phyloP scores from a whole-genome alignment of 176 grass and related monocot species.

The Phoenix dactylifera region DNA sequence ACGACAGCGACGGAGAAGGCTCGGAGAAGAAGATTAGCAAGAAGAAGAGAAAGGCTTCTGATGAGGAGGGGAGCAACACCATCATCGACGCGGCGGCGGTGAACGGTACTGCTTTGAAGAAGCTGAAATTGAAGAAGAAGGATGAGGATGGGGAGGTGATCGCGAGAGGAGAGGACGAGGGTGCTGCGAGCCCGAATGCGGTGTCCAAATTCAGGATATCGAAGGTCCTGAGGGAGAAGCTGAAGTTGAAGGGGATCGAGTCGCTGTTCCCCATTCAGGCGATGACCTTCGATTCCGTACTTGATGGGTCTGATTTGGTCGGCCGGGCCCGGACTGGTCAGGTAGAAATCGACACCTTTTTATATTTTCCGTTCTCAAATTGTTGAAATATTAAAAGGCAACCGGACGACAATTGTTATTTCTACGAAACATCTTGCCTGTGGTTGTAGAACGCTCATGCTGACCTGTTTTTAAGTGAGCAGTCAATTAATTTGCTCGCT shows the following conservation, averaged over 20 bases:
- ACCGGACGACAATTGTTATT: too few species aligned
- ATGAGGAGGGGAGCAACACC: conserved; percentile 37
- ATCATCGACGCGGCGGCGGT: conserved; percentile 19
- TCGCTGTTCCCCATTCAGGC: conserved; percentile 90
- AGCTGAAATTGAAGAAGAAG: neutral
- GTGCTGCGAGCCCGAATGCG: conserved; percentile 49
- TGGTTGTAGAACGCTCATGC: too few species aligned
- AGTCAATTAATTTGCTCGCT: too few species aligned
- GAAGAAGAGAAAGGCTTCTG: conserved; percentile 48
- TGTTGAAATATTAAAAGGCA: too few species aligned
- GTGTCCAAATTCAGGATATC: conserved; percentile 77
- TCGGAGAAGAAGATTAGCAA: conserved; percentile 41
- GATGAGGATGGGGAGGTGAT: neutral
- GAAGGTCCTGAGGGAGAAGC: conserved; percentile 41
- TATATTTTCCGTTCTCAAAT: neutral
- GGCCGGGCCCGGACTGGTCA: conserved; percentile 95
- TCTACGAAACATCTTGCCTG: too few species aligned
- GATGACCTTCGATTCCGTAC: conserved; percentile 73
- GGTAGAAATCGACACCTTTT: conserved; percentile 20
- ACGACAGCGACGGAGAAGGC: conserved; percentile 6
- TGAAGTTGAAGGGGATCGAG: conserved; percentile 82
- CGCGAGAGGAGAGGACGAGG: conserved; percentile 41
- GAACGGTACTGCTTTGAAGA: neutral
- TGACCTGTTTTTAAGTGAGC: too few species aligned
- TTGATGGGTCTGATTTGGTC: conserved; percentile 78